Conservation (phyloP, 2,329 filamentous ascomycete genomes). For the Cytospora piceae region DNA sequence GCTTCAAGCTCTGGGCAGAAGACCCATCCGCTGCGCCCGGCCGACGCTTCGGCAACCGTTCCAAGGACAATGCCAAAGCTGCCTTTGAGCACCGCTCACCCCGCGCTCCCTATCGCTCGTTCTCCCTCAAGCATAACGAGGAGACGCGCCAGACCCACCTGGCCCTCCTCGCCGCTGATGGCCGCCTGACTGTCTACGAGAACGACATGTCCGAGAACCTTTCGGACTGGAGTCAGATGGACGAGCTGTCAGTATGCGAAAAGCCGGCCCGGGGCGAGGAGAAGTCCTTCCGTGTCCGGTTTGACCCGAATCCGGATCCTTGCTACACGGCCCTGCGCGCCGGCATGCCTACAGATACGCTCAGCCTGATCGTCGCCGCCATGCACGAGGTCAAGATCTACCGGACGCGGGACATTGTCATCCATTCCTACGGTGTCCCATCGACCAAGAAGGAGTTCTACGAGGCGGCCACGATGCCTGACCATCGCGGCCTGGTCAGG, state of each 20-base stretch:
- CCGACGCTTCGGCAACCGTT: conserved; percentile 75
- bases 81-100: conserved; percentile 61
- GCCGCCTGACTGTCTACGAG: conserved; percentile 78
- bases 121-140: conserved; percentile 83
- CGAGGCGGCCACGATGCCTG: conserved; percentile 74
- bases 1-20: conserved; percentile 91
- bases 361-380: conserved; percentile 82
- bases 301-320: conserved; percentile 85
- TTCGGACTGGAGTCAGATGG: conserved; percentile 73
- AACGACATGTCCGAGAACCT: conserved; percentile 84
- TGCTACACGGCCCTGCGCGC: conserved; percentile 77
- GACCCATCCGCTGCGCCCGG: conserved; percentile 81
- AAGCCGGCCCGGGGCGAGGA: conserved; percentile 80
- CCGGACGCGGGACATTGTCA: conserved; percentile 67
- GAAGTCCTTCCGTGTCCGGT: conserved; percentile 81
- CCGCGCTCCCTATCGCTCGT: conserved; percentile 73
- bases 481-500: conserved; percentile 76
- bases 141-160: conserved; percentile 82
- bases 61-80: conserved; percentile 49
- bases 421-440: conserved; percentile 54
- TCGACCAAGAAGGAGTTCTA: conserved; percentile 79
- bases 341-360: conserved; percentile 77
- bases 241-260: conserved; percentile 74
- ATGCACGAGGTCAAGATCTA: conserved; percentile 85
- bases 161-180: conserved; percentile 82